A percentile compares a stretch with the other conserved stretches of the same genome.
These are phyloP conservation scores for Puccinia novopanici DNA, from an alignment of 1,284 basidiomycete genomes.

Conservation along the genomic window DNA sequence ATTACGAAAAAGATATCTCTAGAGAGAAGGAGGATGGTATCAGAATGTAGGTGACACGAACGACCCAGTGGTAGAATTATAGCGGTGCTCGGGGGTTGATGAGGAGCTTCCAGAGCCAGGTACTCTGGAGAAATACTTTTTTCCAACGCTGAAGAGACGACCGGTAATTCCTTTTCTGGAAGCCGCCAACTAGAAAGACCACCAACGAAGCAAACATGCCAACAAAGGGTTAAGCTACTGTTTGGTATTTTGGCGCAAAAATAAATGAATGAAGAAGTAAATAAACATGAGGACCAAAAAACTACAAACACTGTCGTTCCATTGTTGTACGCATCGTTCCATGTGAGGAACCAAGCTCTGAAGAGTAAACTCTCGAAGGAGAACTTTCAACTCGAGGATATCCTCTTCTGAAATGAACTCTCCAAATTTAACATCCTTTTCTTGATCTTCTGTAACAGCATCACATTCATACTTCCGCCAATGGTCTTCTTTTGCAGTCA, in stretches of 20 bases:
- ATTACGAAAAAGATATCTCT: conserved; percentile 29
- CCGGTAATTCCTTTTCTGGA: conserved; percentile 84
- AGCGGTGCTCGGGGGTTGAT: conserved; percentile 44
- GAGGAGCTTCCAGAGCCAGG: conserved; percentile 59
- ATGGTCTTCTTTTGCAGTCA: conserved; percentile 2
- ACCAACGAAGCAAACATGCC: neutral
- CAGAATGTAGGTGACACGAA: conserved; percentile 51
- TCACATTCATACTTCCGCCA: conserved; percentile 4
- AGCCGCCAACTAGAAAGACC: conserved; percentile 69
- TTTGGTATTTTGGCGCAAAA: neutral
- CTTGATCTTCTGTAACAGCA: neutral
- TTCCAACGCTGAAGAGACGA: conserved; percentile 74
- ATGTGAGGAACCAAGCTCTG: conserved; percentile 94
- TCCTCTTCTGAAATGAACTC: conserved; percentile 67
- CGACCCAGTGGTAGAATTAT: conserved; percentile 55
- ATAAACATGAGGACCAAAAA: neutral
- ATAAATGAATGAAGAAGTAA: too few relatives aligned
- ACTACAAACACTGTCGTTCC: conserved; percentile 74
- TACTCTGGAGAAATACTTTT: conserved; percentile 62
- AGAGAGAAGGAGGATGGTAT: neutral
- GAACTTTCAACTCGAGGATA: conserved; percentile 75
- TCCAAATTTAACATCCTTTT: conserved; percentile 63
- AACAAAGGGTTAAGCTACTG: neutral
- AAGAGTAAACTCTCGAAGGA: conserved; percentile 84
- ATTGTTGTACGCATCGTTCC: conserved; percentile 88